Base-by-base conservation (phyloP, 2,329 filamentous ascomycete genomes). In the Aureobasidium uvarum region DNA sequence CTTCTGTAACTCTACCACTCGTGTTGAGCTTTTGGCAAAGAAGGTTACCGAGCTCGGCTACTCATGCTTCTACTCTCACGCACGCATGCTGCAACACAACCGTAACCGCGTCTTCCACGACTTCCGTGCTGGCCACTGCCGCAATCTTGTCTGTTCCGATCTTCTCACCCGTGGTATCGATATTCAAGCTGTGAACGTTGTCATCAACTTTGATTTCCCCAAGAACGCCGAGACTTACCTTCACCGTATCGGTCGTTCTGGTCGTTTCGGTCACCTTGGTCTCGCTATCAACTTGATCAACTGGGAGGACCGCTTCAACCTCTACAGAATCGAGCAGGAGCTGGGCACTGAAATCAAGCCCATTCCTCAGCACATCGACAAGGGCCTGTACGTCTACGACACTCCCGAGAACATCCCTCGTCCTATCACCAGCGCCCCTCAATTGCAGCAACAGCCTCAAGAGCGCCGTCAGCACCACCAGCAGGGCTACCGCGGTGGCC, bases 201-300 rank as follows among this genome's bases (percentile, higher is more conserved):
- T 99, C 76, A 99, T 99, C 86, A 99, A 99, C 82, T 99, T 99
- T 74, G 95, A 99, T 75, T 99, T 99, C 77, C 95, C 95, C 64
- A 99, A 99, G 82, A 99, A 99, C 74, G 96, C 95, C 18, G 95
- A 99, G 80, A 99, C 95, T 0, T 99, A 99, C 76, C 87, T 99
- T 66, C 95, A 99, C 80, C 92, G 95, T 71, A 99, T 99, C 76
- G 95, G 95, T 82, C 91, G 95, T 75, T 99, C 95, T 60, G 95
- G 95, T 71, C 91, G 95, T 70, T 99, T 96, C 76, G 95, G 95
- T 70, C 95, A 99, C 80, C 85, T 98, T 74, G 95, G 95, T 85
- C 83, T 99, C 71, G 96, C 96, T 69, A 99, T 99, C 76, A 99
- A 99, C 79, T 83, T 99, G 76, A 99, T 99, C 84, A 98, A 96